Evolutionary conservation across 2,329 filamentous ascomycete genomes (phyloP).

Genomic region (Pestalotiopsis sp.): DNA sequence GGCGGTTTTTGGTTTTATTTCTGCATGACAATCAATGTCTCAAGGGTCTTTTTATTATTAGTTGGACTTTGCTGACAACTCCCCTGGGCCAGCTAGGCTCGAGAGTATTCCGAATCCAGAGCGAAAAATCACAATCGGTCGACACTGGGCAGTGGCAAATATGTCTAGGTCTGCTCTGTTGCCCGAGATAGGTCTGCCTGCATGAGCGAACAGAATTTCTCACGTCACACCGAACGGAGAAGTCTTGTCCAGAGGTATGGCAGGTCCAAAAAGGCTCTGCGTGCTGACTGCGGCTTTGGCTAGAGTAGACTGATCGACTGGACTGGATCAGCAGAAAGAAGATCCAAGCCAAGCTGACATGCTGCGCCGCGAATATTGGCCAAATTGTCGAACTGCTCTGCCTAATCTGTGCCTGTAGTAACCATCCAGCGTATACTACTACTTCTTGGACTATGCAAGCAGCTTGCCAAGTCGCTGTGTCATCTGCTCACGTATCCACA

Average conservation of each 20-base stretch:
- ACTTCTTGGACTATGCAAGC: no score
- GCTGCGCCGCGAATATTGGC: background rate
- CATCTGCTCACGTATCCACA: background rate
- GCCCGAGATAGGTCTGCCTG: background rate
- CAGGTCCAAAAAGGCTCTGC: background rate
- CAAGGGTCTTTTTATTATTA: background rate
- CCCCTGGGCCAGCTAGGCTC: background rate
- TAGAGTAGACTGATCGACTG: background rate
- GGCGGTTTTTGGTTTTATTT: background rate
- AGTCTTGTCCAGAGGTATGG: background rate
- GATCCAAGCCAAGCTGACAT: background rate
- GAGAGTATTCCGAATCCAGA: background rate
- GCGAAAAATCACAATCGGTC: no score
- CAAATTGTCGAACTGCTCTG: background rate
- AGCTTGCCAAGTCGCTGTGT: background rate
- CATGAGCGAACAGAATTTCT: background rate
- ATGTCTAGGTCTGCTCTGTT: background rate
- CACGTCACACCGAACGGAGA: background rate
- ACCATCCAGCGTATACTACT: no score
- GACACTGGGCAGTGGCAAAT: background rate
- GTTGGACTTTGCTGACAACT: no score
- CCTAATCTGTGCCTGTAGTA: no score
- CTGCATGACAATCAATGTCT: background rate
- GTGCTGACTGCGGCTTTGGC: background rate
- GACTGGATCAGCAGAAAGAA: background rate